Conservation (phyloP, 2,329 filamentous ascomycete genomes). For the Sclerotinia sclerotiorum region DNA sequence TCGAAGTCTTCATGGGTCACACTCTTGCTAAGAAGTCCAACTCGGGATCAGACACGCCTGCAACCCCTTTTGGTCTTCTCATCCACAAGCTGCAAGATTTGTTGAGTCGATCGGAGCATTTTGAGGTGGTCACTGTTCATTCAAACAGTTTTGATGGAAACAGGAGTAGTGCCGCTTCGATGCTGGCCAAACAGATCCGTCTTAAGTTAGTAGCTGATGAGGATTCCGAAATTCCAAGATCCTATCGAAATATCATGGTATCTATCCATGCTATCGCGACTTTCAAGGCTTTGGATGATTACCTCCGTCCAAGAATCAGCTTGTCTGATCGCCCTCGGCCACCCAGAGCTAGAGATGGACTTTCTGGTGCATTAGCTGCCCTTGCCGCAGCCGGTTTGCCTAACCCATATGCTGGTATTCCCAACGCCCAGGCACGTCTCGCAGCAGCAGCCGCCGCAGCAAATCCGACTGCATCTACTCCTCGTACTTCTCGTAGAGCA, state of each 20-base stretch:
- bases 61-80: conserved; percentile 85
- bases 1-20: conserved; percentile 88
- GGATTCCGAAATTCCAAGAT: conserved; percentile 81
- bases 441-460: conserved; percentile 40
- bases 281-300: conserved; percentile 95
- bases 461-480: conserved; percentile 44
- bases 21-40: conserved; percentile 61
- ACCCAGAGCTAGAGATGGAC: conserved; percentile 58
- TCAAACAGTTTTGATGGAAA: conserved; percentile 89
- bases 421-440: conserved; percentile 35
- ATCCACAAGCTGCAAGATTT: conserved; percentile 94
- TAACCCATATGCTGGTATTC: conserved; percentile 44
- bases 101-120: conserved; percentile 94
- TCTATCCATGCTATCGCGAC: conserved; percentile 98
- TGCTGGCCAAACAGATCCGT: conserved; percentile 94
- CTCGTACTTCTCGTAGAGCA: conserved; percentile 37
- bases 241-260: conserved; percentile 94
- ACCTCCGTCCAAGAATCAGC: conserved; percentile 84
- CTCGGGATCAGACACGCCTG: conserved; percentile 65
- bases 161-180: conserved; percentile 86
- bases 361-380: conserved; percentile 70
- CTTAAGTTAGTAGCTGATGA: conserved; percentile 87
- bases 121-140: conserved; percentile 94
- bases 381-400: conserved; percentile 72
- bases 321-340: conserved; percentile 71